Evolutionary conservation across 2,329 filamentous ascomycete species (phyloP).

Genomic region (Apiospora arundinis): DNA sequence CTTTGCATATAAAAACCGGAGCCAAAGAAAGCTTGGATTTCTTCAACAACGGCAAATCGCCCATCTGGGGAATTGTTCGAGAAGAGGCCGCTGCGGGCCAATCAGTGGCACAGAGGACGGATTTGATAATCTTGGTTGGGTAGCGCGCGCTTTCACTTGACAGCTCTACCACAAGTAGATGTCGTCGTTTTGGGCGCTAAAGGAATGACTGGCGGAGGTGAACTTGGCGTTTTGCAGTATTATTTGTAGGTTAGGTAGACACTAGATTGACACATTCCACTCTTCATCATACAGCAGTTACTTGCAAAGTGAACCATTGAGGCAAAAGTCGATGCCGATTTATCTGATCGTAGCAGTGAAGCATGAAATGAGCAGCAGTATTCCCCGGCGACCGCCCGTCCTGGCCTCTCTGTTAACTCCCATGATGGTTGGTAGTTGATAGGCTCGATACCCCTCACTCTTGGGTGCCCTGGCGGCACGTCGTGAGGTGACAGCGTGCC

Average conservation of each 20-base stretch:
- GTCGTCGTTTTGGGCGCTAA: constrained; percentile 8
- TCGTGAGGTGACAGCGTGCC: not conserved
- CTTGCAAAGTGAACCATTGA: not conserved
- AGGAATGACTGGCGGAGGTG: constrained; percentile 5
- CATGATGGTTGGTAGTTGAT: not conserved
- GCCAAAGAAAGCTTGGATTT: constrained; percentile 10
- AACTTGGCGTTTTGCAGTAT: not conserved
- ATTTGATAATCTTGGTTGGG: constrained; percentile 17
- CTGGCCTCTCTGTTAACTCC: not conserved
- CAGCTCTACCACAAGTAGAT: not conserved
- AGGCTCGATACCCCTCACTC: not conserved
- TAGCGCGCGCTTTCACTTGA: constrained; percentile 23
- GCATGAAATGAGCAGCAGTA: not conserved
- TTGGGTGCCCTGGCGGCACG: not conserved
- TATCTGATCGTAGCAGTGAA: not conserved
- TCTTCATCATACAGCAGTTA: not conserved
- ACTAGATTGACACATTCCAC: not conserved
- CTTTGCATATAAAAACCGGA: not conserved
- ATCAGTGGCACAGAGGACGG: not conserved
- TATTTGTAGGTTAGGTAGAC: not conserved
- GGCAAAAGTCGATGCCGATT: too few relatives aligned
- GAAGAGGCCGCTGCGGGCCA: not conserved
- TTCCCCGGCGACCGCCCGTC: not conserved
- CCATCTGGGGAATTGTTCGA: constrained; percentile 10
- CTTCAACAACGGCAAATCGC: constrained; percentile 1